A percentile compares a stretch with the other conserved stretches of the same genome.
These are phyloP conservation scores for Monilinia fructigena DNA, from an alignment of 2,329 filamentous ascomycete genomes.

Conservation along the genomic window DNA sequence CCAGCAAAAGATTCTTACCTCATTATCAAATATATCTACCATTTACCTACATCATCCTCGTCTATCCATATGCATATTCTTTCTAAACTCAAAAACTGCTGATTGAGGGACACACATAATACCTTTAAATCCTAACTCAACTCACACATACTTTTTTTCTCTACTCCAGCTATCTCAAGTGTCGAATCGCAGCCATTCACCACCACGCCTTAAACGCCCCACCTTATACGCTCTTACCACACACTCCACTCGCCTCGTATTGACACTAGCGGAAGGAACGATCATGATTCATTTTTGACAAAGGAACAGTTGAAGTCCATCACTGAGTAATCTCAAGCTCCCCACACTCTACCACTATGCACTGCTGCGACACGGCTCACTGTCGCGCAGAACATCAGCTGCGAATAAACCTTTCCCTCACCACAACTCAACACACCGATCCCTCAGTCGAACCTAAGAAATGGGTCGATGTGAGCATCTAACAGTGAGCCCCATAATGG, in stretches of 20 bases:
- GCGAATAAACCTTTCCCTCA: conserved; percentile 28
- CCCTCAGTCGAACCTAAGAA: conserved; percentile 28
- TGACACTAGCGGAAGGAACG: conserved; percentile 14
- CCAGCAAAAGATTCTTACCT: no score
- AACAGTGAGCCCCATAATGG: conserved; percentile 38
- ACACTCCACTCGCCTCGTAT: conserved; percentile 20
- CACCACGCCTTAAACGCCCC: conserved; percentile 15
- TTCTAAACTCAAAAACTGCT: not conserved
- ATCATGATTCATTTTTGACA: conserved; percentile 30
- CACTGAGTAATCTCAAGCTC: conserved; percentile 34
- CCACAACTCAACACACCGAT: conserved; percentile 23
- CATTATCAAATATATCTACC: no score
- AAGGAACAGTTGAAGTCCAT: conserved; percentile 37
- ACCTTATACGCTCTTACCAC: conserved; percentile 9
- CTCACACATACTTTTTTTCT: not conserved
- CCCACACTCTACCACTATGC: conserved; percentile 38
- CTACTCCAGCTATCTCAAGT: not conserved
- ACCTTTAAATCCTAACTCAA: not conserved
- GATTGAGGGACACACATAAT: not conserved
- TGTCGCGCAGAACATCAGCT: conserved; percentile 33
- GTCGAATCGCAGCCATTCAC: conserved; percentile 14
- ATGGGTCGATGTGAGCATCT: conserved; percentile 34
- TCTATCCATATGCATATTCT: not conserved
- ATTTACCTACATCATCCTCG: no score
- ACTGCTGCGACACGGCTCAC: conserved; percentile 31